Conservation (phyloP, 768 basidiomycete genomes). For the Termitomyces sp. region DNA sequence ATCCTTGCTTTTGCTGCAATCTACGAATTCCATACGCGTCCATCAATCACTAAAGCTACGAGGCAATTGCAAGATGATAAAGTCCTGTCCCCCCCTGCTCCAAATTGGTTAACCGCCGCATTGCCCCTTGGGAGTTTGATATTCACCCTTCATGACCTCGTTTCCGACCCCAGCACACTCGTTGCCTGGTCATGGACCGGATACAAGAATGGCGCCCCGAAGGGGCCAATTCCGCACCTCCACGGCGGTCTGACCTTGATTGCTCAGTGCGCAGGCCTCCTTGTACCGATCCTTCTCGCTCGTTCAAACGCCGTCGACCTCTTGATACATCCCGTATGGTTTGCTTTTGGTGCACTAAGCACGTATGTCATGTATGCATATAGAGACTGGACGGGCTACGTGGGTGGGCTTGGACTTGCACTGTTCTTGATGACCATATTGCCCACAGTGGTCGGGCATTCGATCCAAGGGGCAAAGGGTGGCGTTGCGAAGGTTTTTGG, state of each 20-base stretch:
- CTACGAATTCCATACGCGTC: conserved; percentile 48
- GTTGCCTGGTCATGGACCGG: conserved; percentile 91
- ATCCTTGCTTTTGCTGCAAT: conserved; percentile 55
- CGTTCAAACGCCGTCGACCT: conserved; percentile 15
- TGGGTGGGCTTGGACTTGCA: conserved; percentile 60
- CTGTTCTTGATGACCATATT: conserved; percentile 63
- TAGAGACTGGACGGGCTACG: conserved; percentile 68
- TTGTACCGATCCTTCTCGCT: conserved; percentile 29
- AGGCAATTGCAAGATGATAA: not conserved
- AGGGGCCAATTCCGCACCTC: conserved; percentile 70
- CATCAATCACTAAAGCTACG: conserved; percentile 14
- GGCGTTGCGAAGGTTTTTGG: conserved; percentile 49
- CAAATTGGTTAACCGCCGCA: conserved; percentile 28
- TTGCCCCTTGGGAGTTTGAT: conserved; percentile 65
- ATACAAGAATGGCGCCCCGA: conserved; percentile 56
- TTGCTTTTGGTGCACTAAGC: conserved; percentile 47
- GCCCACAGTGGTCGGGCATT: conserved; percentile 49
- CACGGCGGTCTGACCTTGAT: conserved; percentile 68
- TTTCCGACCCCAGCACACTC: conserved; percentile 74
- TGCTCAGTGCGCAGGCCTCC: conserved; percentile 55
- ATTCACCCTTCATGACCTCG: conserved; percentile 68
- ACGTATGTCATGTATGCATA: conserved; percentile 55
- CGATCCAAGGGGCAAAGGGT: conserved; percentile 35
- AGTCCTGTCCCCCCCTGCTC: not conserved
- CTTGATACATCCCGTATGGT: conserved; percentile 48